Evolutionary conservation across 2,329 filamentous ascomycete genomes (phyloP), one percentile per base, ranked within the genome.

Genomic region (Xylariaceae sp.): DNA sequence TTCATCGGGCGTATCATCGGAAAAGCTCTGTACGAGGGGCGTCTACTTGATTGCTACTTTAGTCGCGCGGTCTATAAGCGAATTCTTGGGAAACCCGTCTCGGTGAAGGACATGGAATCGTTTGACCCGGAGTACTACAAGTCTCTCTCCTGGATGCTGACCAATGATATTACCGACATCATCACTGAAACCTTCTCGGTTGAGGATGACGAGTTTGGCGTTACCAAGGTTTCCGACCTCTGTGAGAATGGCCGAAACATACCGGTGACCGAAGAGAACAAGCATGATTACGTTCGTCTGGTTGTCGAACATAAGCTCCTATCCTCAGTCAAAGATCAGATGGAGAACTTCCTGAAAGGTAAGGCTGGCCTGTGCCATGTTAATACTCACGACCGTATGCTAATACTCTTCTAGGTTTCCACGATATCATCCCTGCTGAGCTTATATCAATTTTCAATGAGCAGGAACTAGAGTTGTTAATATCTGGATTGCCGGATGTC

Each of bases 111-210:
- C 67, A 97, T 99, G 91, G 94, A 99, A 72, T 96, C 92, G 19
- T 88, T 99, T 57, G 94, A 99, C 70, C 86, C 95, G 3, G 92
- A 99, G 66, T 99, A 99, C 76, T 96, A 97, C 83, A 99, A 97
- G 72, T 97, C 92, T 13, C 80, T 99, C 19, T 84, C 94, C 56
- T 99, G 95, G 95, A 97, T 99, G 85, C 79, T 97, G 54, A 89
- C 96, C 69, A 97, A 99, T 66, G 92, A 99, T 68, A 99, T 99
- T 64, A 96, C 92, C 4, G 94, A 97, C 67, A 91, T 97, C 66
- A 94, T 97, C 65, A 94, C 89, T 2, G 92, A 99, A 74, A 95
- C 89, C 1, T 97, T 99, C 70, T 94, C 92, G 10, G 85, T 95
- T 26, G 92, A 96, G 68, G 88, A 94, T 56, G 92, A 97, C 64